Evolutionary conservation across 176 grass and related monocot genomes (phyloP), one percentile per base, ranked within the genome.

Genomic region (Elaeis guineensis): DNA sequence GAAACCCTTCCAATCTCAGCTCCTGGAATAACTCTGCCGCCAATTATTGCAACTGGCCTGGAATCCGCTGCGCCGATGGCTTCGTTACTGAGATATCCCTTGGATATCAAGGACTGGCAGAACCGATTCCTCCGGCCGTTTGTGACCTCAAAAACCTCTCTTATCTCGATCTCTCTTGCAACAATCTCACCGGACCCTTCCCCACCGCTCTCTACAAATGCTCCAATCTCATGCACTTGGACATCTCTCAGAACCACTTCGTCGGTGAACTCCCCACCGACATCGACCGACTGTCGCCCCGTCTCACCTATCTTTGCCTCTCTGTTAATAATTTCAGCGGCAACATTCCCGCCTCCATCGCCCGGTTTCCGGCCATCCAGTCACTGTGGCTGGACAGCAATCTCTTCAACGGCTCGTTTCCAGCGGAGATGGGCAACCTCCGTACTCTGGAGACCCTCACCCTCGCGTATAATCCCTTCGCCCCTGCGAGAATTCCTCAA

Each of bases 191-290:
- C 22, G 72, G 78, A 39, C 2, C 19, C 2, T 96, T 90, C 61
- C 92, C 83, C 17, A 55, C 73, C 8, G 2, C 23, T 25, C 87
- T 96, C 53, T 88, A 69, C 75, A 0, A 15, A 14, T 96, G 92
- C 57, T 23, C 69, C 29, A n/a, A 17, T 3, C 87, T 96, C 48
- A 18, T 3, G 8, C 65, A 20, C 54, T 70, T 96, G 17, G 64
- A 88, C 58, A 55, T 96, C 58, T 79, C 87, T 30, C 55, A 73
- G 52, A 96, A 96, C 66, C 21, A 4, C 17, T 69, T 96, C 69
- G 60, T 70, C 8, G 87, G 92, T 0, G n/a, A 21, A 0, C 56
- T 96, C 6, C 83, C 92, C 12, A 5, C 1, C 16, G 62, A 80
- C 57, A 72, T 96, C 63, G 24, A 22, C 67, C 1, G 4, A 4